Evolutionary conservation across 345 rosid species (phyloP), one percentile per base, ranked within the genome.

Genomic region (Isatis tinctoria): DNA sequence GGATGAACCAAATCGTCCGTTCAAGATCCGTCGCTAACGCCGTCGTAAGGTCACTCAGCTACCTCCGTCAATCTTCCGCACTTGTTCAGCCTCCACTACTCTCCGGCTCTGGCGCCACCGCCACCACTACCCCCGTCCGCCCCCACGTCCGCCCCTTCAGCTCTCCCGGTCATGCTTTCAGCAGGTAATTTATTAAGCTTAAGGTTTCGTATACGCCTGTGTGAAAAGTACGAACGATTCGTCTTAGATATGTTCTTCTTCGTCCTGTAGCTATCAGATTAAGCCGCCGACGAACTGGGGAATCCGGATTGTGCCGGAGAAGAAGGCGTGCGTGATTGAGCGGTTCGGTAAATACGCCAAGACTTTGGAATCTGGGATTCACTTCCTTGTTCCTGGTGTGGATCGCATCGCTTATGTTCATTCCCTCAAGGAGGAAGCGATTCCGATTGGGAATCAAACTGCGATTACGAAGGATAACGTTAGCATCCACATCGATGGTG

Each of bases 381-480:
- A 95, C 65, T 90, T 92, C 77, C 85, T 95, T 69, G 76, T 95
- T 61, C 99, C 99, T 0, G 39, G 90, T 6, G 98, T 92, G 36
- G 97, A 95, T 78, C 87, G 91, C 56, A 92, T 92, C 52, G 97
- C 98, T 20, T 95, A 95, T 16, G 98, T 92, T 22, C 99, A 95
- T 78, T 90, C 99, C 26, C 87, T 95, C 71, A 95, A 95, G 85
- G 99, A 95, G 74, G 98, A 92, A 79, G 93, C 99, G 0, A 95
- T 95, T 32, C 96, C 93, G 3, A 92, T 92, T 32, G 92, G 96
- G 3, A 91, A 92, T 36, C 98, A 95, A 72, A 82, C 96, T 20
- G 97, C 99, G 52, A 92, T 92, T 36, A 95, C 99, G 5, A 90
- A 87, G 75, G 99, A 95, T 74, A 92, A 90, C 82, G 99, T 95